phyloP scores from a whole-genome alignment of 768 basidiomycete genomes.

The Rubroboletus satanas region DNA sequence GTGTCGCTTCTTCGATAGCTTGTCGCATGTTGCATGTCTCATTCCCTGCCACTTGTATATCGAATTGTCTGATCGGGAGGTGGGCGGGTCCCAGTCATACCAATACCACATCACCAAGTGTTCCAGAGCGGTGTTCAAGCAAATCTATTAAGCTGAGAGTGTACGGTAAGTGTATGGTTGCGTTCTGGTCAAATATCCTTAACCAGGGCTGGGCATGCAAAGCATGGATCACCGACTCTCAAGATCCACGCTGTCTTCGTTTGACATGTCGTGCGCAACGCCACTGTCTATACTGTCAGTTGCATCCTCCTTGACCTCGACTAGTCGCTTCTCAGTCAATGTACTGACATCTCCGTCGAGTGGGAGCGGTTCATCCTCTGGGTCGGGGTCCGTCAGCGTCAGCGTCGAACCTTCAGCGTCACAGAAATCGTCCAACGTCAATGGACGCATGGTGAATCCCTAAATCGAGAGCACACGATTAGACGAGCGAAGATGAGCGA shows the following conservation, averaged over 20 bases:
- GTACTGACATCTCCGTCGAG: not conserved
- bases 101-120: not conserved
- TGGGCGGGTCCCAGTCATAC: not conserved
- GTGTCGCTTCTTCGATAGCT: not conserved
- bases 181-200: not conserved
- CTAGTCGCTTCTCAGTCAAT: not conserved
- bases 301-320: constrained; percentile 2
- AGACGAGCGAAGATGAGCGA: not conserved
- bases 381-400: constrained; percentile 23
- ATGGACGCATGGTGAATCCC: constrained; percentile 76
- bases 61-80: not conserved
- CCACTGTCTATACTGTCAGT: not conserved
- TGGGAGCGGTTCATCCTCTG: constrained; percentile 26
- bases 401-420: constrained; percentile 34
- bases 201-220: not conserved
- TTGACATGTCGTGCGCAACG: not conserved
- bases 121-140: not conserved
- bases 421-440: constrained; percentile 69
- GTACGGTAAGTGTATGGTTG: constrained; percentile 6
- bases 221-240: constrained; percentile 5
- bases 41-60: no score
- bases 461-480: constrained; percentile 22
- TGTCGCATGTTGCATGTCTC: not conserved
- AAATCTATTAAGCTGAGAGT: constrained; percentile 5
- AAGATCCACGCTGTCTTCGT: not conserved